Evolutionary conservation across 1,284 basidiomycete species (phyloP).

Genomic region (Gymnopus androsaceus): DNA sequence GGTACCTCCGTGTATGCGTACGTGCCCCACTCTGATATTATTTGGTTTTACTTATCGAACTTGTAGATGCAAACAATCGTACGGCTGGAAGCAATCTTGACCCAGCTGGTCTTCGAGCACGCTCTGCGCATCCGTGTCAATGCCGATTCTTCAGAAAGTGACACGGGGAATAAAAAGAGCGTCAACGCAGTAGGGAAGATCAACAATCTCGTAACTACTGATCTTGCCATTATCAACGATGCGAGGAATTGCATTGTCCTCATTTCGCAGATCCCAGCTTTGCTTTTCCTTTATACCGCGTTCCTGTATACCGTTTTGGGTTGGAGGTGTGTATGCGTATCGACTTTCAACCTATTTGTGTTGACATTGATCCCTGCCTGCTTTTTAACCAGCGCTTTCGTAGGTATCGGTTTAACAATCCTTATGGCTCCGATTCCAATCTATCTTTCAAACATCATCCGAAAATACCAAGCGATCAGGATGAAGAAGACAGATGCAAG

Average conservation of each 20-base stretch:
- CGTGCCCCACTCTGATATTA: neutral
- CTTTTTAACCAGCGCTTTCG: constrained; percentile 49
- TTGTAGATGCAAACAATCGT: constrained; percentile 7
- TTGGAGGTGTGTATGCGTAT: constrained; percentile 36
- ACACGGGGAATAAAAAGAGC: neutral
- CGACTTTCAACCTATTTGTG: neutral
- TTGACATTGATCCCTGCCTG: too few relatives aligned
- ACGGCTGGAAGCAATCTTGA: constrained; percentile 48
- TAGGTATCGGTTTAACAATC: constrained; percentile 56
- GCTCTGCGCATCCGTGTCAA: constrained; percentile 50
- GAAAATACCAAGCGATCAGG: constrained; percentile 31
- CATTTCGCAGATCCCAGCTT: constrained; percentile 23
- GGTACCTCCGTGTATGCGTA: constrained; percentile 35
- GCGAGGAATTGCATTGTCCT: constrained; percentile 23
- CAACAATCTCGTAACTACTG: constrained; percentile 36
- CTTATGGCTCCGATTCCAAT: constrained; percentile 54
- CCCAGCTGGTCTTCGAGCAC: constrained; percentile 40
- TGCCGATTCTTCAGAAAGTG: constrained; percentile 20
- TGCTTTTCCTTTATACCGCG: constrained; percentile 37
- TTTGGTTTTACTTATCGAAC: neutral
- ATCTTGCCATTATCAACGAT: constrained; percentile 24
- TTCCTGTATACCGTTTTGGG: constrained; percentile 51
- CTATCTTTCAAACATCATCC: constrained; percentile 37
- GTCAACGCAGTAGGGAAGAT: constrained; percentile 40
- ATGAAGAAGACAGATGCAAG: constrained; percentile 45